Base-by-base conservation (phyloP, 2,329 filamentous ascomycete genomes). In the Aspergillus melleus region DNA sequence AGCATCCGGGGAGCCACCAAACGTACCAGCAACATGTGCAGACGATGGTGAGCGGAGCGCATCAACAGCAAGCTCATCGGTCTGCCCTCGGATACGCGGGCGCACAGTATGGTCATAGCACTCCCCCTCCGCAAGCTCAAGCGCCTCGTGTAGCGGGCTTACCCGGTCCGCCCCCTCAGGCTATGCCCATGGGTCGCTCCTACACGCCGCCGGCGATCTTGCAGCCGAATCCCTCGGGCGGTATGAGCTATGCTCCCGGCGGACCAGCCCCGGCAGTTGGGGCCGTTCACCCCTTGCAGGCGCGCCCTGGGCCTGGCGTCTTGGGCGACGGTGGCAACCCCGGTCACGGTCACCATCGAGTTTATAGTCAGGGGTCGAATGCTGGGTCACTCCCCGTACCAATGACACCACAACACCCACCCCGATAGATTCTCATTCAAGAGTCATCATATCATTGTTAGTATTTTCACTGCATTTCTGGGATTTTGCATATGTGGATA, bases 201-300 rank as follows among this genome's bases (percentile, higher is more conserved):
- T 79, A 74, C 57, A 78, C 76, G 2, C 77, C 77, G n/a, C 76
- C 76, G 1, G 64, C 74, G 6, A 65, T 67, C 19, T 49, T 77
- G 50, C 69, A 73, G 49, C 71, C 70, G 14, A 69, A 66, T 52
- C 67, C 68, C 1, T 59, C 66, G 19, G 61, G 68, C 11, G 68
- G 72, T 22, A 57, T 76, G 57, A 65, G 64, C 19, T 76, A 76
- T 63, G 69, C 68, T 6, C 65, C 68, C 5, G 60, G 67, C 49
- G 67, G 67, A 8, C 60, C 70, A 49, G 60, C 69, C 1, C 53
- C 61, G 11, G 42, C 60, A 9, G 58, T 63, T 55, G 66, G 67
- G 16, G 54, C 68, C 3, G 65, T 73, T 26, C 70, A 68, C 44
- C 57, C 67, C 24, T 66, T 72, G 24, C 72, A 73, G 30, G 63